Base-by-base conservation (phyloP, 345 rosid species). In the Toxicodendron radicans region DNA sequence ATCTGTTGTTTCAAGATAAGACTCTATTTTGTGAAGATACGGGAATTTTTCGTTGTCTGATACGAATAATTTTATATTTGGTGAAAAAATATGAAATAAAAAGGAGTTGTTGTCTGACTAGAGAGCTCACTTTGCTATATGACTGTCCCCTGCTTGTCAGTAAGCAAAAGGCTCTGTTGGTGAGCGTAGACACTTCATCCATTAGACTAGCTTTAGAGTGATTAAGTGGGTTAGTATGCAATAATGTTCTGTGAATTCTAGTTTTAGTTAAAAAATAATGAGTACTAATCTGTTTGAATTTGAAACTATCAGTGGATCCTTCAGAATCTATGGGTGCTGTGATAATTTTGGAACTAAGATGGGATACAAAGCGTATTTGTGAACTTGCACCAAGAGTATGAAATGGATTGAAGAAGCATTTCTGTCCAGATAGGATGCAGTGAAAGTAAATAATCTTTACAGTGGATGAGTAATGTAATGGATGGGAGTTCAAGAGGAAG, bases 341-440 rank as follows among this genome's bases (percentile, higher is more conserved):
- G 30, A 65, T 65, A 32, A 65, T 13, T 65, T 23, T 20, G 69
- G 56, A 65, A 23, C 56, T 46, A 65, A 21, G 69, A 14, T 23
- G 24, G 7, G 21, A 46, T 65, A 13, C 17, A 7, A 20, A 46
- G 56, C 14, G 27, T 65, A 65, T 38, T 38, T 38, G 43, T 38
- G 43, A 38, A 46, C 10, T 23, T 10, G 13, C 7, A 33, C 20
- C 14, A 23, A 73, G 38, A 63, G 52, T 18, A 5, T 64, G 66
- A 60, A 33, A 9, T 23, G 24, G 33, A 54, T 24, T 3, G 35
- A 16, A 52, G 18, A 24, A 63, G n/a, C 45, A 14, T 24, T 58
- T 23, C 24, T 17, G 20, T 27, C 21, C 30, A 10, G 1, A 66
- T 23, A 27, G 53, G 0, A 45, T 23, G 24, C 20, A 38, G 43